Percentiles rank a stretch among this genome's conserved stretches.
Conservation (phyloP, 2,329 filamentous ascomycete species). For the Xylaria digitata region DNA sequence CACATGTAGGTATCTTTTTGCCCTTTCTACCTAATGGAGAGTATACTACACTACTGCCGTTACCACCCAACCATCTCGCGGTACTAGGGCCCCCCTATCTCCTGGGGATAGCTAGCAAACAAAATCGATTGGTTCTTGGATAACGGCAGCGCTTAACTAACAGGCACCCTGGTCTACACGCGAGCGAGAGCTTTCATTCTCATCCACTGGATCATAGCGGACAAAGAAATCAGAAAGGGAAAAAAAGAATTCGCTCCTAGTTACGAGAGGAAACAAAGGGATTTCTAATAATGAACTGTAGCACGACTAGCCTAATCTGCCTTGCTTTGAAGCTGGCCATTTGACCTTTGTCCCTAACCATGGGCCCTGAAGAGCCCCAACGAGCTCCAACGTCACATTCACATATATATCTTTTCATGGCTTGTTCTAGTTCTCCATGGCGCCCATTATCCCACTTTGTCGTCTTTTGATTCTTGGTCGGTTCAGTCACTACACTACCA, state of each 20-base stretch:
- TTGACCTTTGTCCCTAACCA: conserved; percentile 22
- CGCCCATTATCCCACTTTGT: conserved; percentile 11
- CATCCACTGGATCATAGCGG: conserved; percentile 33
- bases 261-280: conserved; percentile 35
- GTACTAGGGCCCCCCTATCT: conserved; percentile 14
- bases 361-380: neutral
- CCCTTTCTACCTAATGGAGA: too few species aligned
- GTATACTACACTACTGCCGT: neutral
- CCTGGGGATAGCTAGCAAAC: conserved; percentile 29
- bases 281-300: conserved; percentile 23
- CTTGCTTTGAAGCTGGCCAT: conserved; percentile 21
- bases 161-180: conserved; percentile 28
- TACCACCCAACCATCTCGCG: neutral
- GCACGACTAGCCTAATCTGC: conserved; percentile 1
- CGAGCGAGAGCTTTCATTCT: conserved; percentile 14
- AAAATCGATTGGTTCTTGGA: conserved; percentile 46
- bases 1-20: neutral
- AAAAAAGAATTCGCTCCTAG: conserved; percentile 40
- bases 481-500: conserved; percentile 20
- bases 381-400: conserved; percentile 11
- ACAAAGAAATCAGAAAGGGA: conserved; percentile 44
- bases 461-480: conserved; percentile 28
- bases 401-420: conserved; percentile 29
- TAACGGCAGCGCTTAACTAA: conserved; percentile 46
- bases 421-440: conserved; percentile 7